These are phyloP conservation scores for Moelleriella libera DNA, from an alignment of 2,329 filamentous ascomycete genomes.

Conservation along the genomic window DNA sequence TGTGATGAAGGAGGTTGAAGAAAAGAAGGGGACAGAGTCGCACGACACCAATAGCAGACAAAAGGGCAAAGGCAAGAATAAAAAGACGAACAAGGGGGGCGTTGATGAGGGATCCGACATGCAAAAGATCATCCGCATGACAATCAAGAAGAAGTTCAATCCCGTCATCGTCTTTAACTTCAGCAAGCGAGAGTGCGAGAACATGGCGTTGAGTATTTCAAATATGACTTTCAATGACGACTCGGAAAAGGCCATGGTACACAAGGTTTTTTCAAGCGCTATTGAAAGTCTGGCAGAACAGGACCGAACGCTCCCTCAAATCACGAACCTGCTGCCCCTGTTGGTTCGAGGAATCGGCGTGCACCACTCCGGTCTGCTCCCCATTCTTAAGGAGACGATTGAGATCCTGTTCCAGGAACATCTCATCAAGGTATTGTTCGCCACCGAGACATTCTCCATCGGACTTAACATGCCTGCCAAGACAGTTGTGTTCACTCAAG, in stretches of 20 bases:
- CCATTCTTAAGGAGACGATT: slow-evolving; percentile 95
- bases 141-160: slow-evolving; percentile 94
- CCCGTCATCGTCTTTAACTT: slow-evolving; percentile 99
- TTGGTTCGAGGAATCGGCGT: slow-evolving; percentile 88
- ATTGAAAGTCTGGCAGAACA: slow-evolving; percentile 87
- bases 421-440: slow-evolving; percentile 93
- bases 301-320: slow-evolving; percentile 79
- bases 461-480: slow-evolving; percentile 98
- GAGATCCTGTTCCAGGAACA: slow-evolving; percentile 98
- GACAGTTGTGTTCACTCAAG: slow-evolving; percentile 96
- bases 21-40: slow-evolving; percentile 74
- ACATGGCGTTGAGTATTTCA: slow-evolving; percentile 75
- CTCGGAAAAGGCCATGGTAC: slow-evolving; percentile 86
- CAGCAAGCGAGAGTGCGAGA: slow-evolving; percentile 93
- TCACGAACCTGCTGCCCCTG: slow-evolving; percentile 77
- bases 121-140: slow-evolving; percentile 97
- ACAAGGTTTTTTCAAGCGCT: slow-evolving; percentile 85
- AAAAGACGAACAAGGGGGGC: slow-evolving; percentile 83
- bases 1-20: slow-evolving; percentile 81
- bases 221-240: slow-evolving; percentile 90
- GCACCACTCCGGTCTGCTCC: slow-evolving; percentile 88
- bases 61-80: slow-evolving; percentile 82
- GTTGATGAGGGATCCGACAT: slow-evolving; percentile 66
- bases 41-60: slow-evolving; percentile 65
- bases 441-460: slow-evolving; percentile 97